phyloP scores from a whole-genome alignment of 805 yeast species.

The Kodamaea jinghongensis region DNA sequence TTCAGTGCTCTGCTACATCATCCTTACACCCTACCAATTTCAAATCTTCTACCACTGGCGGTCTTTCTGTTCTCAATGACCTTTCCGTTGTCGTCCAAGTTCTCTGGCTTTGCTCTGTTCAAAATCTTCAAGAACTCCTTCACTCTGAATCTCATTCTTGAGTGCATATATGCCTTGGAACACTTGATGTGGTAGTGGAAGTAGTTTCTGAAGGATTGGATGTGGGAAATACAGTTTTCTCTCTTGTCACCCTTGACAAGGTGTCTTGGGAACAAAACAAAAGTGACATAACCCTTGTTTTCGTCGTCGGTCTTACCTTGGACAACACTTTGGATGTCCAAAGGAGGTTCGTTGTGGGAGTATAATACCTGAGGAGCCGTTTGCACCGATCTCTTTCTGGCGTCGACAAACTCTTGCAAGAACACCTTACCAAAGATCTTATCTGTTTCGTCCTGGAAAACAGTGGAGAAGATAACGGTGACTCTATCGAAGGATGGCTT shows the following conservation, averaged over 20 bases:
- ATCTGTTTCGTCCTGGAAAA: slow-evolving; percentile 96
- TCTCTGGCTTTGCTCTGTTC: slow-evolving; percentile 95
- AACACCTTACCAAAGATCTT: slow-evolving; percentile 86
- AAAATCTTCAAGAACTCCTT: slow-evolving; percentile 90
- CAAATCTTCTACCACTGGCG: slow-evolving; percentile 70
- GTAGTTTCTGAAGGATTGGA: slow-evolving; percentile 89
- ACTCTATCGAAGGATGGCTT: slow-evolving; percentile 94
- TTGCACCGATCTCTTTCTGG: slow-evolving; percentile 92
- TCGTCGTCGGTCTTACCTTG: slow-evolving; percentile 44
- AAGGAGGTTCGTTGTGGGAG: slow-evolving; percentile 88
- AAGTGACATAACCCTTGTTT: slow-evolving; percentile 54
- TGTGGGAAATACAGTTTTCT: slow-evolving; percentile 87
- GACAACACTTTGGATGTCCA: slow-evolving; percentile 53
- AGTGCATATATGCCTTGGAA: slow-evolving; percentile 96
- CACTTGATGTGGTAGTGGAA: slow-evolving; percentile 99
- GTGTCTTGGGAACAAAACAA: slow-evolving; percentile 82
- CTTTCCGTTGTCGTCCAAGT: slow-evolving; percentile 64
- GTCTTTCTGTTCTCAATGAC: slow-evolving; percentile 55
- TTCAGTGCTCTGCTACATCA: not conserved
- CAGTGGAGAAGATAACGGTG: slow-evolving; percentile 91
- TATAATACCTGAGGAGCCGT: slow-evolving; percentile 97
- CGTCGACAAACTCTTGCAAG: slow-evolving; percentile 91
- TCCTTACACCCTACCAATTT: slow-evolving; percentile 14
- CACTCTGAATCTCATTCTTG: slow-evolving; percentile 96
- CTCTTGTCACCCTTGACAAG: slow-evolving; percentile 58